phyloP scores from a whole-genome alignment of 169 alveolate species.

The Besnoitia besnoiti region DNA sequence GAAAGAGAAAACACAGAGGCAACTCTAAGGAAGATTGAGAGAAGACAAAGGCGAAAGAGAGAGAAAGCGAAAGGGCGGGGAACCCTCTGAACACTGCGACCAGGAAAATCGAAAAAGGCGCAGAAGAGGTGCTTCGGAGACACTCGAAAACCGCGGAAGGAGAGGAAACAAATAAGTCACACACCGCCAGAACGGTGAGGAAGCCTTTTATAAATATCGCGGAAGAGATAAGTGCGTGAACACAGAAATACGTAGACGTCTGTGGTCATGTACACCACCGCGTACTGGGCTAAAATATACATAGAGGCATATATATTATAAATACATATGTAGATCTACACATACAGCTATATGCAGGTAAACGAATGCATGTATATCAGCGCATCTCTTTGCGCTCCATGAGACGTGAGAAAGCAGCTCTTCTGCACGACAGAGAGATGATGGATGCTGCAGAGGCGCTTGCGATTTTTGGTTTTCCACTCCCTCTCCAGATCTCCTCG shows the following conservation, averaged over 20 bases:
- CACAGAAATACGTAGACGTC: no score
- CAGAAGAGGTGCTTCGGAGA: not conserved
- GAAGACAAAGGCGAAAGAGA: not conserved
- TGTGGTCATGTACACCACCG: not conserved
- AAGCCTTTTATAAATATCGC: no score
- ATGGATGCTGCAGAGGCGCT: no score
- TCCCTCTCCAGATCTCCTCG: not conserved
- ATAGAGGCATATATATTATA: not conserved
- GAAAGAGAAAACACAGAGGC: not conserved
- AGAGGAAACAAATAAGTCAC: no score
- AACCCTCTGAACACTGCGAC: not conserved
- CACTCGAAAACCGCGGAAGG: not conserved
- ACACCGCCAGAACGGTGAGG: no score
- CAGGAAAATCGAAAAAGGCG: not conserved
- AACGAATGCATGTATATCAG: not conserved
- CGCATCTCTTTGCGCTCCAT: not conserved
- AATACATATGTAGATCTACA: not conserved
- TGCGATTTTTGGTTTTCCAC: no score
- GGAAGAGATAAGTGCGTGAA: no score
- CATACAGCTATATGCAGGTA: not conserved
- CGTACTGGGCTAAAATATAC: not conserved
- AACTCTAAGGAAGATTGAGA: not conserved
- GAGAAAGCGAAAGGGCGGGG: not conserved
- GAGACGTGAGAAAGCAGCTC: no score
- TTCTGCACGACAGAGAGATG: no score